Conservation (phyloP, 441 rosid genomes). For the Eruca vesicaria region DNA sequence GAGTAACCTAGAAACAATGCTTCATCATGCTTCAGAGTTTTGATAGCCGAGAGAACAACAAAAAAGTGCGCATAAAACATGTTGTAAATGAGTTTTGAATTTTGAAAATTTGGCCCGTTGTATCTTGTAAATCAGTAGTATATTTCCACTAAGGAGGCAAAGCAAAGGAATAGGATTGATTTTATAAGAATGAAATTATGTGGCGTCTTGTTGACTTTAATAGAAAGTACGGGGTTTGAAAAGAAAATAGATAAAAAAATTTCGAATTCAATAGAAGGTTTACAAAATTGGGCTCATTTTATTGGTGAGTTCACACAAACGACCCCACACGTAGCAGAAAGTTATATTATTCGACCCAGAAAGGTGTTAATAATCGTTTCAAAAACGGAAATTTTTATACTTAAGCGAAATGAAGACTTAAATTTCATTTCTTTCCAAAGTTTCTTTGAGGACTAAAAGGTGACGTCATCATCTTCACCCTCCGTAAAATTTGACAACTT, state of each 20-base stretch:
- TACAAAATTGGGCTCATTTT: constrained; percentile 7
- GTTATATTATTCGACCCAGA: constrained; percentile 10
- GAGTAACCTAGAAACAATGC: constrained; percentile 58
- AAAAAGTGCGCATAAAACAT: neutral
- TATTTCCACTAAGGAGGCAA: neutral
- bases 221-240: neutral
- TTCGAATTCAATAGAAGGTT: neutral
- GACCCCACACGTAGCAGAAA: constrained; percentile 7
- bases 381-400: constrained; percentile 9
- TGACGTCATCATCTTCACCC: constrained; percentile 28
- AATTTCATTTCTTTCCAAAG: constrained; percentile 13
- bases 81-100: constrained; percentile 1
- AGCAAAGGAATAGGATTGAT: neutral
- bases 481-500: neutral
- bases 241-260: neutral
- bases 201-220: neutral
- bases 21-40: constrained; percentile 10
- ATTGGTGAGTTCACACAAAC: neutral
- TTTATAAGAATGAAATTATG: neutral
- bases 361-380: neutral
- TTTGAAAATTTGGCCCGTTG: neutral
- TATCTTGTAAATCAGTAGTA: neutral
- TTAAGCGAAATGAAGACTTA: neutral
- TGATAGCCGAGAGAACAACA: neutral
- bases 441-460: constrained; percentile 7